phyloP scores from a whole-genome alignment of 768 basidiomycete genomes.

The Favolaschia claudopus region DNA sequence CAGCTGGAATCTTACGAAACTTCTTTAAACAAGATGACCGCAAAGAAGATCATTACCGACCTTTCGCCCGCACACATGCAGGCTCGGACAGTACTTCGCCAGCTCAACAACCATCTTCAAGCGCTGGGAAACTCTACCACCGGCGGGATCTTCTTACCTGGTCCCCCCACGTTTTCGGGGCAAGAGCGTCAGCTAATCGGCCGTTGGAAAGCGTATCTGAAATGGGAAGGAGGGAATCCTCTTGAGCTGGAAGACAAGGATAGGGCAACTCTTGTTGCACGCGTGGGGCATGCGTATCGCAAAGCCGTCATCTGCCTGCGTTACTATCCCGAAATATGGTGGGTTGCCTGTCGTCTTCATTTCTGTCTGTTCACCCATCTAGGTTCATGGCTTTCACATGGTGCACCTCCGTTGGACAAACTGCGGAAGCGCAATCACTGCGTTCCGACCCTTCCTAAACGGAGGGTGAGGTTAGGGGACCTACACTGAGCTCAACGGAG shows the following conservation, averaged over 20 bases:
- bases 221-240: constrained; percentile 96
- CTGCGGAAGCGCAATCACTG: constrained; percentile 83
- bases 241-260: constrained; percentile 92
- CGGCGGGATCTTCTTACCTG: constrained; percentile 69
- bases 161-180: constrained; percentile 74
- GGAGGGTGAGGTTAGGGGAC: no score
- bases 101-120: constrained; percentile 74
- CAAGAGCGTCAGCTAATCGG: constrained; percentile 79
- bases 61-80: constrained; percentile 95
- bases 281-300: constrained; percentile 84
- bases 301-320: constrained; percentile 93
- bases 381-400: constrained; percentile 94
- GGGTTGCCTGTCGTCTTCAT: constrained; percentile 25
- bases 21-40: constrained; percentile 87
- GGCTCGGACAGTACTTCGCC: constrained; percentile 86
- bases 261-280: constrained; percentile 63
- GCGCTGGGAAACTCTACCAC: constrained; percentile 59
- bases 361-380: constrained; percentile 13
- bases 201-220: constrained; percentile 91
- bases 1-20: constrained; percentile 94
- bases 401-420: constrained; percentile 75
- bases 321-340: constrained; percentile 97
- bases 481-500: no score
- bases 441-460: no score
- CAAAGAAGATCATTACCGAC: constrained; percentile 95